phyloP scores from a whole-genome alignment of 176 grass and related monocot genomes.

The Pontederia paniculata region DNA sequence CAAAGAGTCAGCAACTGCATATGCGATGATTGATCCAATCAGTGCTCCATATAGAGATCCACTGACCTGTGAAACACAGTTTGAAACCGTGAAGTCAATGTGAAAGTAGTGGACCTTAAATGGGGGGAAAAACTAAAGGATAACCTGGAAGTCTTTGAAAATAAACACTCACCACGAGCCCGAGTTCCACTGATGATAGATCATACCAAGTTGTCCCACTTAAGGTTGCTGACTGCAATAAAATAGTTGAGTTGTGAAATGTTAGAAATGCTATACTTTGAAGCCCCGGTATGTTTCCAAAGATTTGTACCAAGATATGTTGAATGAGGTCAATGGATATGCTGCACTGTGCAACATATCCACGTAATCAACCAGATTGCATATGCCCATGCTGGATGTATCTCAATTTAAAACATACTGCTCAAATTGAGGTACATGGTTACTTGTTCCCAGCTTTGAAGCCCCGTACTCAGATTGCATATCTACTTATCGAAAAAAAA shows the following conservation, averaged over 20 bases:
- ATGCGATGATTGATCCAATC: constrained; percentile 65
- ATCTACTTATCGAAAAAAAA: background rate
- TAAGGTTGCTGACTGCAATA: constrained; percentile 57
- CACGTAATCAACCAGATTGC: no score
- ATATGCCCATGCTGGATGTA: no score
- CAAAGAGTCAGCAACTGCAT: constrained; percentile 61
- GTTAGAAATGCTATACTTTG: background rate
- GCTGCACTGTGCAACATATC: no score
- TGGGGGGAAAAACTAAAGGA: background rate
- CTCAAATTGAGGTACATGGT: no score
- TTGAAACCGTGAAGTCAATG: background rate
- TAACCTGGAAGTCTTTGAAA: background rate
- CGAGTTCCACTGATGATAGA: constrained; percentile 71
- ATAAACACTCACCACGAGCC: constrained; percentile 59
- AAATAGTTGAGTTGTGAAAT: background rate
- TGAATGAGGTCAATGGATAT: background rate
- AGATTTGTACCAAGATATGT: background rate
- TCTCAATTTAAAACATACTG: no score
- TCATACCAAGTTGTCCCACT: constrained; percentile 73
- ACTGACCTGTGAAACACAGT: constrained; percentile 49
- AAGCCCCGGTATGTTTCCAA: background rate
- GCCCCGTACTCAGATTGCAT: background rate
- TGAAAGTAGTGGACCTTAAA: background rate
- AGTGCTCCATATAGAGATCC: constrained; percentile 91
- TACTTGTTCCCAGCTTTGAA: no score